Evolutionary conservation across 1,284 basidiomycete genomes (phyloP), one percentile per base, ranked within the genome.

Genomic region (Rhizoctonia solani): DNA sequence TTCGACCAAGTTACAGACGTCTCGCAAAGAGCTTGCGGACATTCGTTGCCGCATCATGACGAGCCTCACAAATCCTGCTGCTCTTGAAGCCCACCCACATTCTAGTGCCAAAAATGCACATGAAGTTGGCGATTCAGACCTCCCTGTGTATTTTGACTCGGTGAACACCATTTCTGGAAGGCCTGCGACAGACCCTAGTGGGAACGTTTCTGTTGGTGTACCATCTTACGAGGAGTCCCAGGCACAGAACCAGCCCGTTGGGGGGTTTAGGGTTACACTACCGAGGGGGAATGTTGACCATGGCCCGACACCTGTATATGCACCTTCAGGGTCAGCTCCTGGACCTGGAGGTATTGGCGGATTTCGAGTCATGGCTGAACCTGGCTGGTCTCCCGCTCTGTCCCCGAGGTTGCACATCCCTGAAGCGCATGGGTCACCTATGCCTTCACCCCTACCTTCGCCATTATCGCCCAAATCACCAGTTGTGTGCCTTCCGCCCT

Each of bases 211-310:
- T 29, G 14, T 63, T 23, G 59, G 30, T 6, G 47, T 63, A 25
- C 59, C 59, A 4, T 52, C 59, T 4, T 63, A 63, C 27, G 59
- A 63, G 37, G 30, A 63, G n/a, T 47, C 59, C 13, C 59, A 42
- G 49, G 49, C 47, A 3, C 47, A 52, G 11, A n/a, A 23, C 14
- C 27, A 53, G 14, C 27, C 59, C 4, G 21, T 49, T 44, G 59
- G 59, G 11, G 59, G 59, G 30, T 63, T 63, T 53, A 52, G 59
- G 25, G 27, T 53, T 13, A 13, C 30, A 37, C 30, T 63, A 8
- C 34, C 47, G 23, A 39, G 47, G 19, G 21, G n/a, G 23, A 49
- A 27, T 14, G 9, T 21, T 5, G 6, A 44, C 14, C 25, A 13
- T n/a, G 37, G 23, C 19, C 47, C 39, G 42, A 34, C 27, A 21